Percentiles rank a stretch among this genome's conserved stretches.
phyloP scores from a whole-genome alignment of 2,329 filamentous ascomycete genomes.

The Cadophora luteo-olivacea region DNA sequence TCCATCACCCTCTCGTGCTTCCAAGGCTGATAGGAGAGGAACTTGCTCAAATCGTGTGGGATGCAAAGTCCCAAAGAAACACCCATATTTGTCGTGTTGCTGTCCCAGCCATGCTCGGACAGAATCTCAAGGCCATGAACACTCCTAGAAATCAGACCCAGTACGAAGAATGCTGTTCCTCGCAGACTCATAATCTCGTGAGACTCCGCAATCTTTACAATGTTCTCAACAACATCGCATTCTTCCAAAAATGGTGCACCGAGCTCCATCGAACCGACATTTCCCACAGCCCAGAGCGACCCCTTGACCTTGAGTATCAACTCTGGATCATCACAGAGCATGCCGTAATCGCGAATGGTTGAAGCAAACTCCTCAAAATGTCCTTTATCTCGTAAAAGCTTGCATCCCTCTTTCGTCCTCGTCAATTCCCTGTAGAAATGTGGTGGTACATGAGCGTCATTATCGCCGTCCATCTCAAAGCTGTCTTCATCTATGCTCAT shows the following conservation, averaged over 20 bases:
- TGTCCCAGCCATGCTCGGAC: constrained; percentile 90
- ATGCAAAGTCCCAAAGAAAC: constrained; percentile 87
- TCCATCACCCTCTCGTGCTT: constrained; percentile 46
- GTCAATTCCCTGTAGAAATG: constrained; percentile 98
- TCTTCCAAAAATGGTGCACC: constrained; percentile 93
- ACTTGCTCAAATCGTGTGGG: constrained; percentile 75
- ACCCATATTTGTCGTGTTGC: constrained; percentile 83
- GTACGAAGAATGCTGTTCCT: constrained; percentile 94
- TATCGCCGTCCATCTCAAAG: constrained; percentile 53
- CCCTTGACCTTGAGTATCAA: constrained; percentile 93
- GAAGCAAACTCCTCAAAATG: constrained; percentile 94
- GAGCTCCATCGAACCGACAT: constrained; percentile 97
- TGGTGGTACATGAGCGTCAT: constrained; percentile 71
- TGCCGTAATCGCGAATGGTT: constrained; percentile 86
- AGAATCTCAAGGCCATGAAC: constrained; percentile 92
- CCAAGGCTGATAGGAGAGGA: constrained; percentile 76
- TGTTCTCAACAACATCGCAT: constrained; percentile 84
- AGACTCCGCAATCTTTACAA: constrained; percentile 85
- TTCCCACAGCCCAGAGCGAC: constrained; percentile 96
- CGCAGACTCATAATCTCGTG: constrained; percentile 92
- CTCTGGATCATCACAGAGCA: constrained; percentile 85
- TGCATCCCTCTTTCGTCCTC: constrained; percentile 90
- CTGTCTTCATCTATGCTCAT: constrained; percentile 49
- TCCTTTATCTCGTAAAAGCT: constrained; percentile 86
- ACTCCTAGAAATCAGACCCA: constrained; percentile 91